Conservation (phyloP, 2,329 filamentous ascomycete genomes). For the Tothia fuscella region DNA sequence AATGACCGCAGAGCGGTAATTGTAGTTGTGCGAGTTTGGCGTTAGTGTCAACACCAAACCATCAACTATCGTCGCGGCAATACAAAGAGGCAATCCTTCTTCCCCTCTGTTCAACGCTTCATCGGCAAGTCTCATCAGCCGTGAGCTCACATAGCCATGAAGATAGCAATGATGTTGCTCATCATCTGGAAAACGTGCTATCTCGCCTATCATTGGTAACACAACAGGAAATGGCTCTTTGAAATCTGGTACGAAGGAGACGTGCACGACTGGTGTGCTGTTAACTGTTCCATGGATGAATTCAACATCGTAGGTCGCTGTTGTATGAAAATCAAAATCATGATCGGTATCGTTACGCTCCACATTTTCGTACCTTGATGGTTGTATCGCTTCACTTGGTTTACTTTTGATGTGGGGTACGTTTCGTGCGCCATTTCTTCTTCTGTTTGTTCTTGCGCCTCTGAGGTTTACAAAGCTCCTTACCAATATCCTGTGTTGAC, state of each 20-base stretch:
- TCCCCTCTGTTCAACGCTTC: conserved; percentile 20
- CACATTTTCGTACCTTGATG: conserved; percentile 40
- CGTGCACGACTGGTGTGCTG: conserved; percentile 59
- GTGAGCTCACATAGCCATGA: conserved; percentile 71
- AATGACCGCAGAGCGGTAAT: conserved; percentile 70
- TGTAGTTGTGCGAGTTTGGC: conserved; percentile 71
- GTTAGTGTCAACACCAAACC: conserved; percentile 70
- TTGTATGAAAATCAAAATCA: not conserved
- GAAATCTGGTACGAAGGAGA: conserved; percentile 56
- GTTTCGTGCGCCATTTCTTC: no score
- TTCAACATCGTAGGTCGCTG: conserved; percentile 59
- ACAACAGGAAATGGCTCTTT: conserved; percentile 61
- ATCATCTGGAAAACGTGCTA: conserved; percentile 56
- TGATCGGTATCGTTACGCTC: conserved; percentile 13
- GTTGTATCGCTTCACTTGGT: conserved; percentile 56
- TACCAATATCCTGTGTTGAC: no score
- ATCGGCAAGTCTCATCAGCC: conserved; percentile 56
- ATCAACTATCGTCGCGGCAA: conserved; percentile 64
- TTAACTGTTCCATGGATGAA: conserved; percentile 69
- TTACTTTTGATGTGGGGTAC: conserved; percentile 52
- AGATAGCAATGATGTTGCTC: conserved; percentile 67
- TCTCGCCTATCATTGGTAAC: conserved; percentile 76
- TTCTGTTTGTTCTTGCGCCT: no score
- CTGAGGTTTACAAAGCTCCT: no score
- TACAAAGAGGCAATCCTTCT: conserved; percentile 55